Base-by-base conservation (phyloP, 345 rosid species). In the Zanthoxylum bungeanum region DNA sequence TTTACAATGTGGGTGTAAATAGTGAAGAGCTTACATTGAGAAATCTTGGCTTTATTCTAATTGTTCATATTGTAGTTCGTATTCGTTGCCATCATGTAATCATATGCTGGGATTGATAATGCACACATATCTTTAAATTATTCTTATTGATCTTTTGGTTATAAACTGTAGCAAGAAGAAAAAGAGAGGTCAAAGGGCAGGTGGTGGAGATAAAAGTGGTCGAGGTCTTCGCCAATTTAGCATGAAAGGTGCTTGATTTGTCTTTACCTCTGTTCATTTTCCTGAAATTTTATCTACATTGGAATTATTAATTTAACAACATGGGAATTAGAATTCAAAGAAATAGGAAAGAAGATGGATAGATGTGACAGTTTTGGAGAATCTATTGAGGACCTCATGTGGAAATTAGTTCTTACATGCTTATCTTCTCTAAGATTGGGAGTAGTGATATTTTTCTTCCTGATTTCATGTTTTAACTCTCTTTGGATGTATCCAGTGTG, bases 211-310 rank as follows among this genome's bases (percentile, higher is more conserved):
- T 83, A 96, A 96, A 84, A 89, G 78, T 75, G 98, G 98, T 12
- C 87, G 98, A 88, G 99, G 99, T 52, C 93, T 96, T 42, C 99
- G 99, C 34, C 99, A 96, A 63, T 96, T 96, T 80, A 96, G 99
- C 85, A 87, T 96, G 97, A 93, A 93, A 93, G 99, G 99, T 96
- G 52, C 49, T 68, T 69, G 46, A n/a, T 49, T 56, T 33, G 30
- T 76, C 56, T 52, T 57, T 61, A 7, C 27, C 28, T 65, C 49
- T 70, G 9, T 10, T 64, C 12, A 19, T 14, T 11, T n/a, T 53
- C 68, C 55, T 55, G n/a, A 24, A 28, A 4, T 64, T 7, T 28
- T 25, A 30, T 39, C 33, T 24, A 17, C 7, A 34, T 7, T 0
- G 5, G 60, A 44, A 21, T 19, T 24, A 9, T 47, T 19, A 36